phyloP scores from a whole-genome alignment of 2,329 filamentous ascomycete species.

The Fusarium falciforme region DNA sequence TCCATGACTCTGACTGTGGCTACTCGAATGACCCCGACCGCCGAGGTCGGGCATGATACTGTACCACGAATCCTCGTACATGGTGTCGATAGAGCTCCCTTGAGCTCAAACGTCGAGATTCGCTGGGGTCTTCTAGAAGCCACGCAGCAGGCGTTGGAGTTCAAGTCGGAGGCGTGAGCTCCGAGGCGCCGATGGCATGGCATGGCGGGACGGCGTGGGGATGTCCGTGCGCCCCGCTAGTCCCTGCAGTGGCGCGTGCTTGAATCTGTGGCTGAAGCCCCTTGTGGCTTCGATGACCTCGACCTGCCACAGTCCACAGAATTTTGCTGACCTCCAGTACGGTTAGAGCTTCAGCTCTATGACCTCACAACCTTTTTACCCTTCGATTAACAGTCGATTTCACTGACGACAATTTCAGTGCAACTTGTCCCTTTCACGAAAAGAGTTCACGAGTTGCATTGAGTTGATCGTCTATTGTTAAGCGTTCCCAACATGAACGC shows the following conservation, averaged over 20 bases:
- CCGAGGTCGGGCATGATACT: conserved; percentile 75
- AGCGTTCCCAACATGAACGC: conserved; percentile 45
- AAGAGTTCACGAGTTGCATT: conserved; percentile 7
- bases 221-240: conserved; percentile 24
- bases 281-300: conserved; percentile 4
- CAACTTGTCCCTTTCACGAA: conserved; percentile 7
- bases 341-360: conserved; percentile 36
- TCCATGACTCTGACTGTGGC: conserved; percentile 56
- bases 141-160: conserved; percentile 44
- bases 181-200: conserved; percentile 44
- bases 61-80: conserved; percentile 90
- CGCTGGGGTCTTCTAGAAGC: conserved; percentile 42
- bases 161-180: conserved; percentile 44
- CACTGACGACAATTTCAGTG: conserved; percentile 3
- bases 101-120: conserved; percentile 31
- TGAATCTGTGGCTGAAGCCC: conserved; percentile 18
- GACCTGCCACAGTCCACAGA: conserved; percentile 38
- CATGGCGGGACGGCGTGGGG: conserved; percentile 29
- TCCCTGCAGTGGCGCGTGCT: conserved; percentile 31
- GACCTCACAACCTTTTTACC: conserved; percentile 41
- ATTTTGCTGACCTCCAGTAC: conserved; percentile 43
- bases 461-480: background rate
- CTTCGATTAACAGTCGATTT: conserved; percentile 21
- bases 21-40: conserved; percentile 59
- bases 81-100: conserved; percentile 51